phyloP scores from a whole-genome alignment of 805 yeast species.

The Metschnikowia gruessii region DNA sequence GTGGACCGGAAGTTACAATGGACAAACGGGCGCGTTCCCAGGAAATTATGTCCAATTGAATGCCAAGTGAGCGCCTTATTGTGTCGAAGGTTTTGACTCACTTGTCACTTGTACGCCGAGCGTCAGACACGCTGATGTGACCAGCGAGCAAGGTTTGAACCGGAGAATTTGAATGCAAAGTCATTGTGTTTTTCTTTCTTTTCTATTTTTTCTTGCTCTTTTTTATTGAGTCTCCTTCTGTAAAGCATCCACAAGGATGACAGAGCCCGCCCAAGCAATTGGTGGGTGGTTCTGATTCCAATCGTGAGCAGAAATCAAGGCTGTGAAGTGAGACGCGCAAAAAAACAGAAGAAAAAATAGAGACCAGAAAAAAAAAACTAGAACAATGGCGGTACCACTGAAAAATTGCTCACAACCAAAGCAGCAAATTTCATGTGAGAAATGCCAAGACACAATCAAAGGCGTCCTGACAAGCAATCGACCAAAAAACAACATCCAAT shows the following conservation, averaged over 20 bases:
- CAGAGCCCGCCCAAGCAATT: background rate
- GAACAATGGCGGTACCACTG: background rate
- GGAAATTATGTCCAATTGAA: constrained; percentile 90
- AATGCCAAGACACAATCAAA: constrained; percentile 2
- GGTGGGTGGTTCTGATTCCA: background rate
- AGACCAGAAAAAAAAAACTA: background rate
- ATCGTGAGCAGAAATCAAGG: background rate
- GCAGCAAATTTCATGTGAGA: constrained; percentile 1
- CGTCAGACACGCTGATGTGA: too few relatives aligned
- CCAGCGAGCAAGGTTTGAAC: too few relatives aligned
- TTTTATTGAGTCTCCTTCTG: too few relatives aligned
- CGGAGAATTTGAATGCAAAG: too few relatives aligned
- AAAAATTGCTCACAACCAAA: constrained; percentile 2
- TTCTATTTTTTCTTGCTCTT: too few relatives aligned
- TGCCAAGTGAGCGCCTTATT: constrained; percentile 3
- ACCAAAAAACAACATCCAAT: background rate
- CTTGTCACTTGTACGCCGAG: too few relatives aligned
- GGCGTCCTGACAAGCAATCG: background rate
- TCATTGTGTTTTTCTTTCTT: too few relatives aligned
- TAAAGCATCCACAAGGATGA: background rate
- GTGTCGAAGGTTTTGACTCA: too few relatives aligned
- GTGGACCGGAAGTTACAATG: constrained; percentile 94
- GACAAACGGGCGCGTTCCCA: constrained; percentile 89
- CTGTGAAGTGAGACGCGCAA: background rate
- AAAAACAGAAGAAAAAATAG: too few relatives aligned